Base-by-base conservation (phyloP, 2,329 filamentous ascomycete genomes). In the Penicillium sp. region DNA sequence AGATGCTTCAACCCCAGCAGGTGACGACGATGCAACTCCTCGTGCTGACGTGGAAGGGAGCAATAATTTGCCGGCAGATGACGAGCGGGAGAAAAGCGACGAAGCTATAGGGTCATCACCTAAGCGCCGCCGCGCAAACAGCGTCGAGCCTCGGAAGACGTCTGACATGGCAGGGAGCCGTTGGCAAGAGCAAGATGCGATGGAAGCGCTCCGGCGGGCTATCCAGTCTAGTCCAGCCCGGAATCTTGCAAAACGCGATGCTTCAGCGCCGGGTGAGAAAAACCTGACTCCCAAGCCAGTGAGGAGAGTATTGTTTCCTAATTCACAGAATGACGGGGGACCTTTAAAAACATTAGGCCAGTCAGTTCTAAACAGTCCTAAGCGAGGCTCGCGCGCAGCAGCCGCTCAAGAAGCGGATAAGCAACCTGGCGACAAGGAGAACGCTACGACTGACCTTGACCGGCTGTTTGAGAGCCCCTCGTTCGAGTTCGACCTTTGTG, bases 391-490 rank as follows among this genome's bases (percentile, higher is more conserved):
- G 60, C 77, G 78, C 50, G 66, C 70, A 50, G 72, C 74, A 51
- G 66, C 70, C 54, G 71, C 72, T 52, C 71, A 72, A 63, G 75
- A 73, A 61, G 76, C 71, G 64, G 73, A 76, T 66, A 79, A 75
- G 64, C 75, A 76, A 66, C 70, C 66, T 58, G 77, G 78, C 53
- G 85, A 88, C 62, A 88, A 88, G 68, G 86, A 89, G 72, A 88
- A 89, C 65, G 81, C 83, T 6, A 70, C 73, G 5, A 70, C 73
- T 21, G 83, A 85, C 41, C 75, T 91, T 6, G 84, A 87, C 46
- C 82, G 85, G 54, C 82, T 95, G 5, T 93, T 95, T 69, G 88
- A 89, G 60, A 84, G 89, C 58, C 79, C 59, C 65, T 71, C 67
- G 74, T 83, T 68, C 82, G 73, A 76, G 77, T 56, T 88, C 79